Evolutionary conservation across 768 basidiomycete species (phyloP), one percentile per base, ranked within the genome.

Genomic region (Tricholoma terreum): DNA sequence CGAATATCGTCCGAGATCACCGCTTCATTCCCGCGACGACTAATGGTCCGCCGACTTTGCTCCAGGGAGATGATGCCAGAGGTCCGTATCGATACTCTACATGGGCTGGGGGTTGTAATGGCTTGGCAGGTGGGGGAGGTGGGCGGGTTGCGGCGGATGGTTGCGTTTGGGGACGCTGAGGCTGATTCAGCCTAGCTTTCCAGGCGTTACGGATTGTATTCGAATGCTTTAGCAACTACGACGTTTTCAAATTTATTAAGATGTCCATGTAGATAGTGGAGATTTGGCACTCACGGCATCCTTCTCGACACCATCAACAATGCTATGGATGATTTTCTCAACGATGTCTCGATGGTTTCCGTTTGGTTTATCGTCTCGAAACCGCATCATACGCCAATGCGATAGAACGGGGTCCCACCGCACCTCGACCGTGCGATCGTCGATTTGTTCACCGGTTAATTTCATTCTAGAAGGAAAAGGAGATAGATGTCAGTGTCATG

Each of bases 391-490:
- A 56, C 84, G 85, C 94, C 95, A 98, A 46, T 78, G 76, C 30
- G 80, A 79, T 22, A 74, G 64, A n/a, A 62, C 68, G 6, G 80
- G 57, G 63, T 96, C 89, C 96, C 97, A 98, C 61, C 87, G 85
- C 15, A 96, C 94, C 70, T 99, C 97, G 17, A 98, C 87, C 36
- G 98, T 83, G 10, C 96, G 84, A 70, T 98, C 95, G 66, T 99
- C 96, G 60, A 87, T 76, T 70, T 98, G 96, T 67, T 95, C 90
- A 6, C 88, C 85, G 1, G 84, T 82, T 4, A 74, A 72, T 67
- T 98, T 98, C 79, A 96, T 80, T 63, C 96, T 98, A 15, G 15
- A 54, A 19, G 21, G 57, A 22, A 40, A 27, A 57, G 51, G 19
- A 54, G 40, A 14, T 24, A 60, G 43, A 36, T 45, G 54, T 58